Base-by-base conservation (phyloP, 2,329 filamentous ascomycete species). In the Neofusicoccum parvum region DNA sequence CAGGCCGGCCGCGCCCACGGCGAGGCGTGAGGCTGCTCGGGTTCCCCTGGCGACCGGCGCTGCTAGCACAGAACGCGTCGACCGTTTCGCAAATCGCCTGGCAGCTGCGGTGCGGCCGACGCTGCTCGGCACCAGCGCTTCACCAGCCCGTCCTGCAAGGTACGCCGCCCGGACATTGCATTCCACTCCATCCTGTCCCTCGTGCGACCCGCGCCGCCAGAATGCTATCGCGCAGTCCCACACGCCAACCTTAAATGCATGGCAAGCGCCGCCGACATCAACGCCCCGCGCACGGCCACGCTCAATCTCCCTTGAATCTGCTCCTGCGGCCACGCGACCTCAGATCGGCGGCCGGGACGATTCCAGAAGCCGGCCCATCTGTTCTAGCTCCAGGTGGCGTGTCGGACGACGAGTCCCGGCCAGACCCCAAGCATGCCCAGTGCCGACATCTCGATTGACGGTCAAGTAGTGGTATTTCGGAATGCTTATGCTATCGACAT, bases 101-200 rank as follows among this genome's bases (percentile, higher is more conserved):
- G 32, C 12, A 23, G 34, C 34, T 62, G 58, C 45, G 9, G 43
- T 49, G 58, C 58, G 32, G 17, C 43, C 45, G 14, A 12, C 15
- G 39, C 41, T 48, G 15, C 56, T 60, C 43, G 56, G 56, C 41
- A 48, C 41, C 56, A 48, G 36, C 51, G 51, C 51, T 39, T 54
- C 51, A 39, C 51, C 54, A 23, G 17, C 7, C 12, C 9, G 11
- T 20, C n/a, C 60, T 64, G 62, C 62, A 64, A 64, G 62, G 62
- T 58, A 64, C 62, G 62, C 62, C 23, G 39, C 39, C 37, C 27
- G 32, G 62, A 56, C n/a, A 64, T 64, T 64, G 62, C 62, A 64
- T 64, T 64, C 62, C 62, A 54, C 49, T 32, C 58, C 9, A 3
- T 23, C 58, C 58, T 36, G 34, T 43, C 36, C 53, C 36, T 43